Evolutionary conservation across 352 stramenopile genomes (phyloP).

Genomic region (Globisporangium megalacanthum): DNA sequence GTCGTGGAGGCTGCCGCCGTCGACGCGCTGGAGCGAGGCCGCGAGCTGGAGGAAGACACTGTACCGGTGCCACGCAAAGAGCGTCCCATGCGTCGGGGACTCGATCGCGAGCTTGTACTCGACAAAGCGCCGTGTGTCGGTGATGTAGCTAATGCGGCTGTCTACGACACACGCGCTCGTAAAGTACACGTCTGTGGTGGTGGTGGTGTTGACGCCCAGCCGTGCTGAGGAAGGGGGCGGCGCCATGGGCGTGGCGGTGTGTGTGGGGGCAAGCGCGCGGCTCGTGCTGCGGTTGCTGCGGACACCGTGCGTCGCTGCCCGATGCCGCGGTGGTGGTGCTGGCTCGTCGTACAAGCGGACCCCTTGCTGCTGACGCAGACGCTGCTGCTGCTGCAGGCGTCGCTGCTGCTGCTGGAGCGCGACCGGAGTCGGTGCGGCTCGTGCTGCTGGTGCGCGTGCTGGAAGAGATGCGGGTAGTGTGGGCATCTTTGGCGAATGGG

Average conservation of each 20-base stretch:
- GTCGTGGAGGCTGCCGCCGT: constrained; percentile 24
- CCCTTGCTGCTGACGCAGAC: background rate
- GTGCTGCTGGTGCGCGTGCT: background rate
- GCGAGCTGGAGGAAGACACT: constrained; percentile 40
- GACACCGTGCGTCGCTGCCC: background rate
- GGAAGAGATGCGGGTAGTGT: background rate
- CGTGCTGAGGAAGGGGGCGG: too few relatives aligned
- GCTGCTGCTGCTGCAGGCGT: too few relatives aligned
- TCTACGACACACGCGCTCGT: constrained; percentile 11
- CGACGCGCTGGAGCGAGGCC: constrained; percentile 31
- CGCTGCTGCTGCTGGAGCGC: background rate
- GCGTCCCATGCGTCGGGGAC: constrained; percentile 30
- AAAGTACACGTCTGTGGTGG: constrained; percentile 6
- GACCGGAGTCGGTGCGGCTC: background rate
- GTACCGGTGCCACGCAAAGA: constrained; percentile 48
- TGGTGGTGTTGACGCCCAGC: too few relatives aligned
- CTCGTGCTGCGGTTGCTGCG: background rate
- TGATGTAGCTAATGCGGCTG: constrained; percentile 12
- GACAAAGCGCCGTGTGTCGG: constrained; percentile 22
- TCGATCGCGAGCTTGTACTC: constrained; percentile 53
- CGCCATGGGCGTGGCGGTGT: too few relatives aligned
- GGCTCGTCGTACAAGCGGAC: constrained; percentile 10
- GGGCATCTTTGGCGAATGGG: constrained; percentile 1
- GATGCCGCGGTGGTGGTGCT: background rate
- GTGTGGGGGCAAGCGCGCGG: background rate